These are phyloP conservation scores for Fusarium falciforme DNA, from an alignment of 2,329 filamentous ascomycete species.

Conservation along the genomic window DNA sequence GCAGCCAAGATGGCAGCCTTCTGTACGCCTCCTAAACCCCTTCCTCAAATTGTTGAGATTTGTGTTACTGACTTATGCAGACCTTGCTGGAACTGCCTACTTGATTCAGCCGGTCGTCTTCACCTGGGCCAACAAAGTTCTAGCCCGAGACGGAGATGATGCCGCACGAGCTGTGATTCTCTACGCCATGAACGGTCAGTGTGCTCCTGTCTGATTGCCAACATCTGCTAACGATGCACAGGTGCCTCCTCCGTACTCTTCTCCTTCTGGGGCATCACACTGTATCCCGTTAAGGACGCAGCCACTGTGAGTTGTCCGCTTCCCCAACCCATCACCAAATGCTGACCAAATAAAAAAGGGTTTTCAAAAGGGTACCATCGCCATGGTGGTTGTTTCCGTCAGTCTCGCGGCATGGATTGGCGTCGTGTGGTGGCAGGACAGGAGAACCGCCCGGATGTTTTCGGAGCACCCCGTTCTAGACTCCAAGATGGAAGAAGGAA, in stretches of 20 bases:
- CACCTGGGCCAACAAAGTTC: constrained; percentile 54
- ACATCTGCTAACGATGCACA: neutral
- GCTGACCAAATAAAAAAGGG: constrained; percentile 2
- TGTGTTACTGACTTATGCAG: constrained; percentile 38
- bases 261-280: constrained; percentile 53
- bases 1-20: constrained; percentile 37
- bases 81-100: constrained; percentile 52
- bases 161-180: constrained; percentile 51
- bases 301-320: constrained; percentile 45
- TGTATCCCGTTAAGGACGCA: constrained; percentile 51
- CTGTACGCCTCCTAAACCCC: constrained; percentile 3
- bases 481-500: neutral
- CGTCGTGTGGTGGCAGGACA: constrained; percentile 34
- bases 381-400: constrained; percentile 45
- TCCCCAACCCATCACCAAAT: neutral
- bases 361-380: constrained; percentile 47
- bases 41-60: no score
- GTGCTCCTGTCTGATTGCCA: accelerated
- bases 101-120: constrained; percentile 55
- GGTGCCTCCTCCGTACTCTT: constrained; percentile 50
- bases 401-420: constrained; percentile 16
- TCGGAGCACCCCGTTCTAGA: constrained; percentile 3
- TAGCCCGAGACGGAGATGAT: constrained; percentile 51
- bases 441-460: constrained; percentile 8
- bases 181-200: constrained; percentile 51